Evolutionary conservation across 1,284 basidiomycete genomes (phyloP).

Genomic region (Heterobasidion occidentale): DNA sequence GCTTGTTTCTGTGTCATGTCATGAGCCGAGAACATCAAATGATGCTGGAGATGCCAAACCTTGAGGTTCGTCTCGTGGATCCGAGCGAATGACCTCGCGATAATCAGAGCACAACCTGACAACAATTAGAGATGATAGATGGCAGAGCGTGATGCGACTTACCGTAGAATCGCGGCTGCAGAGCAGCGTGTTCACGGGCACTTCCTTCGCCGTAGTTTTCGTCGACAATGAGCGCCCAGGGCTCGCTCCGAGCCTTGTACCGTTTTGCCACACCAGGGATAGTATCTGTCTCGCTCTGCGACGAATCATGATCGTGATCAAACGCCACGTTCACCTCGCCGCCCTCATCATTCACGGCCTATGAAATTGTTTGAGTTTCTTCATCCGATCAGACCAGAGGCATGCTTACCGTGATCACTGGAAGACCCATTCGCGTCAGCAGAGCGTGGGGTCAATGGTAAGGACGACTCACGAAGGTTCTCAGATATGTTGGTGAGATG

Average conservation of each 20-base stretch:
- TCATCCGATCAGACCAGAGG: neutral
- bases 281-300: conserved; percentile 58
- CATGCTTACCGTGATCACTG: conserved; percentile 8
- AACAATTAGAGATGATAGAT: conserved; percentile 1
- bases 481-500: conserved; percentile 96
- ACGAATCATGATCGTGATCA: conserved; percentile 49
- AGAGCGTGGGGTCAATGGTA: neutral
- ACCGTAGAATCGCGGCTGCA: conserved; percentile 96
- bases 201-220: conserved; percentile 98
- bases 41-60: conserved; percentile 28
- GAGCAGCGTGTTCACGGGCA: conserved; percentile 95
- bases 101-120: conserved; percentile 75
- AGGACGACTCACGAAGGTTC: conserved; percentile 70
- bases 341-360: conserved; percentile 89
- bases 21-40: conserved; percentile 3
- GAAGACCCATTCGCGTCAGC: neutral
- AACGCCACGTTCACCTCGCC: conserved; percentile 87
- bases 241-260: conserved; percentile 73
- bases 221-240: conserved; percentile 94
- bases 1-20: conserved; percentile 76
- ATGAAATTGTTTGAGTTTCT: conserved; percentile 3
- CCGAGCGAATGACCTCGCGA: conserved; percentile 92
- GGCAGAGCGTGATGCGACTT: conserved; percentile 19
- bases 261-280: conserved; percentile 88
- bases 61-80: conserved; percentile 99